Evolutionary conservation across 2,329 filamentous ascomycete genomes (phyloP), one percentile per base, ranked within the genome.

Genomic region (Septoria linicola): DNA sequence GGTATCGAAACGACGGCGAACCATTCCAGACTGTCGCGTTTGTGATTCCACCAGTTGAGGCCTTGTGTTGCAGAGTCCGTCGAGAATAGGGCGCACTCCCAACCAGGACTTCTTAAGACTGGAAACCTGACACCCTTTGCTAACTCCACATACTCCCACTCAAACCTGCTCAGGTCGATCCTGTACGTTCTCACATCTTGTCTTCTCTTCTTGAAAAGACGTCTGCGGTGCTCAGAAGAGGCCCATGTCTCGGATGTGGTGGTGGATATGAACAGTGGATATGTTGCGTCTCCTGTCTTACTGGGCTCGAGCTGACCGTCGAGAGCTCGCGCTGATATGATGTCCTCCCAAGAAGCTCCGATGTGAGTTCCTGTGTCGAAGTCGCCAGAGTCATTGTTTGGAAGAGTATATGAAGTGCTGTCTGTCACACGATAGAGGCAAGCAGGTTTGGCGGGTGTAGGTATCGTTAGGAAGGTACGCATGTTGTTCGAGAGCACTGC

Each of bases 341-440:
- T 49, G 16, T 48, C 39, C 36, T 31, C 49, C 47, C 53, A 50
- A 37, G 53, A 35, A 46, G 39, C 43, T 41, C 53, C 49, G 17
- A 44, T 55, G 17, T 52, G 44, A 7, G 39, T 48, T 7, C 45
- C 45, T 4, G 53, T 52, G 31, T 55, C 53, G 31, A 55, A 55
- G 36, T 49, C 41, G n/a, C 48, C 48, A 14, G 44, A 48, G 10
- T n/a, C 5, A 3, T 10, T 13, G 41, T 47, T 40, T 27, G 47
- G 16, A 3, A 41, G 39, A 34, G 49, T 55, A 7, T 52, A 35
- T 16, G 49, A 52, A 5, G 53, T 55, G 44, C 25, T 41, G 36
- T 55, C 53, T 2, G 53, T 55, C n/a, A 55, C 53, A 16, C 53
- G 53, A 14, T 48, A 56, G 41, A 56, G 43, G 41, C n/a, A 48